Evolutionary conservation across 148 eudicot genomes (phyloP), one percentile per base, ranked within the genome.

Genomic region (Spergularia marina): DNA sequence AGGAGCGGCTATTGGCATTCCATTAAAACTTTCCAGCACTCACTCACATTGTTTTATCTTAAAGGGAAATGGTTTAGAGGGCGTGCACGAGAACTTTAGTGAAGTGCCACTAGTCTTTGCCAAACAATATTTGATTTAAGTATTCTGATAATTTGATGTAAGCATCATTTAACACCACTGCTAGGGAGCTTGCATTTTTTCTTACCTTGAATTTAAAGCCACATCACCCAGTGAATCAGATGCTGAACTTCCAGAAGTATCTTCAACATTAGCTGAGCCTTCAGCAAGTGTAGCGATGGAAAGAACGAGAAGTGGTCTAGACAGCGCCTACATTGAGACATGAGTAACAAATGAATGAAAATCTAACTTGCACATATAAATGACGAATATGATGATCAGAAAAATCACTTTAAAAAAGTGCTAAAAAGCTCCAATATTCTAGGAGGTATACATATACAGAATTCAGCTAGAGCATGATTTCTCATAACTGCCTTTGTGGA

Each of bases 221-320:
- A 59, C 39, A 74, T 58, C 68, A 30, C 78, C 66, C 39, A 59
- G 59, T 64, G 82, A 63, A 41, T 77, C 85, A 44, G 85, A 68
- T 68, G 67, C 76, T 57, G 81, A 75, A 79, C 76, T 76, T 70
- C 78, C 77, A 65, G 84, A 76, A 61, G 70, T 49, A 77, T 81
- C 86, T 70, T 78, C 82, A 64, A 15, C 72, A 41, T 54, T 47
- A n/a, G 66, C 53, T 52, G 83, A 73, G 77, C 73, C 68, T 79
- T 82, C 87, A 68, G 85, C 80, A 66, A 89, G 39, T 36, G 90
- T 82, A 44, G 86, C 84, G 68, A 89, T 72, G 40, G 90, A 82
- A 51, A 89, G 87, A 70, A 80, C 68, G 61, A 89, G 47, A 72
- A 89, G 80, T 65, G 93, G 93, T 76, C 82, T 85, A 10, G 89